phyloP scores from a whole-genome alignment of 2,329 filamentous ascomycete species.

The Mycogone perniciosa region DNA sequence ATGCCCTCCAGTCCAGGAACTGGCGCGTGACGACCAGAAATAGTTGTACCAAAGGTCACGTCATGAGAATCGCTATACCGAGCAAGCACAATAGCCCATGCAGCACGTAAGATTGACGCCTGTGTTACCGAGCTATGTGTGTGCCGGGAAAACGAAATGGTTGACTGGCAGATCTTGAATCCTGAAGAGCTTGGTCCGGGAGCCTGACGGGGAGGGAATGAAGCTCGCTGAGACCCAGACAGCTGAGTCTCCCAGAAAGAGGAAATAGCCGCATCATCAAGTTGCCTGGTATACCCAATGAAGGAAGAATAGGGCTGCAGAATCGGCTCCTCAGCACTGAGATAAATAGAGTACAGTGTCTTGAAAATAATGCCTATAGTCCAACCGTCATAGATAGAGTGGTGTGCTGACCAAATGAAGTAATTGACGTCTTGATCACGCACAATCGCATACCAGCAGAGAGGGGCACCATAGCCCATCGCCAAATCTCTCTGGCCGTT shows the following conservation, averaged over 20 bases:
- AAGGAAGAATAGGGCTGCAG: not conserved
- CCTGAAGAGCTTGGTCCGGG: not conserved
- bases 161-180: not conserved
- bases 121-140: not conserved
- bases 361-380: constrained; percentile 16
- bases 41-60: constrained; percentile 17
- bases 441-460: not conserved
- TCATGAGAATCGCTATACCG: constrained; percentile 9
- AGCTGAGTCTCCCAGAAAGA: not conserved
- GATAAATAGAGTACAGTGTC: constrained; percentile 7
- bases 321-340: not conserved
- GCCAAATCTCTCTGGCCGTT: not conserved
- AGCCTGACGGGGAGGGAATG: not conserved
- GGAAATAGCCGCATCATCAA: not conserved
- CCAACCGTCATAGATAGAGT: constrained; percentile 25
- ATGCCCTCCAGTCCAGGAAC: constrained; percentile 9
- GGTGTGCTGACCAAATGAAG: constrained; percentile 21
- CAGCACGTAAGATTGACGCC: constrained; percentile 14
- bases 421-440: not conserved
- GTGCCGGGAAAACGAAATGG: not conserved
- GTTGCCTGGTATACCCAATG: not conserved
- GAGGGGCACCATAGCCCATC: not conserved
- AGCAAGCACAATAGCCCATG: constrained; percentile 18
- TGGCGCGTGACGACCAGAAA: constrained; percentile 15
- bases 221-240: not conserved